Evolutionary conservation across 2,329 filamentous ascomycete genomes (phyloP).

Genomic region (Parastagonospora avenae): DNA sequence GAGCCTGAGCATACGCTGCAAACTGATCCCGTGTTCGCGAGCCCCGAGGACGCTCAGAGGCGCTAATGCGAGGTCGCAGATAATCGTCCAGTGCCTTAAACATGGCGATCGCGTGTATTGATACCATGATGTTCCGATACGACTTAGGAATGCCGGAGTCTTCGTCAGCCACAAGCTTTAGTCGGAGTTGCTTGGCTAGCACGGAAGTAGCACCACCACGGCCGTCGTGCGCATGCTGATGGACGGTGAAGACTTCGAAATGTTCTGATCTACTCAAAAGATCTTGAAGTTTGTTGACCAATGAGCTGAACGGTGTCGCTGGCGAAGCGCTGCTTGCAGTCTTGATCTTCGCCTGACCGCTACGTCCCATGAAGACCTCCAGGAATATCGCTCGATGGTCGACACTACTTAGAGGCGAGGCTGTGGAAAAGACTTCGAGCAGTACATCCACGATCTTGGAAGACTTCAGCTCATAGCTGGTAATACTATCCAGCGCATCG

Average conservation of each 20-base stretch:
- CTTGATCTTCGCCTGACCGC: slow-evolving; percentile 64
- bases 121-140: slow-evolving; percentile 96
- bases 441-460: slow-evolving; percentile 88
- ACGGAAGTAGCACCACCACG: slow-evolving; percentile 92
- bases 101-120: slow-evolving; percentile 96
- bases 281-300: slow-evolving; percentile 94
- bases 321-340: slow-evolving; percentile 71
- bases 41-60: slow-evolving; percentile 72
- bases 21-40: slow-evolving; percentile 67
- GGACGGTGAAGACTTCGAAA: slow-evolving; percentile 95
- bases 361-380: slow-evolving; percentile 86
- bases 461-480: slow-evolving; percentile 89
- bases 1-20: slow-evolving; percentile 78
- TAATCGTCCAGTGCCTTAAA: slow-evolving; percentile 98
- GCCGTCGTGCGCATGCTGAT: slow-evolving; percentile 89
- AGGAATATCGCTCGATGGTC: slow-evolving; percentile 83
- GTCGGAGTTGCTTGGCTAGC: slow-evolving; percentile 91
- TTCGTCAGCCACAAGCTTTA: slow-evolving; percentile 87
- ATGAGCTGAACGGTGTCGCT: slow-evolving; percentile 82
- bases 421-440: slow-evolving; percentile 78
- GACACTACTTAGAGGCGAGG: slow-evolving; percentile 58
- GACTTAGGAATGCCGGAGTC: slow-evolving; percentile 85
- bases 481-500: slow-evolving; percentile 89
- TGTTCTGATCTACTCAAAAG: slow-evolving; percentile 95
- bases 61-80: slow-evolving; percentile 82